A percentile compares a stretch with the other conserved stretches of the same genome.
Evolutionary conservation across 495 filamentous ascomycete genomes (phyloP).

Genomic region (Chaetomium tenue): DNA sequence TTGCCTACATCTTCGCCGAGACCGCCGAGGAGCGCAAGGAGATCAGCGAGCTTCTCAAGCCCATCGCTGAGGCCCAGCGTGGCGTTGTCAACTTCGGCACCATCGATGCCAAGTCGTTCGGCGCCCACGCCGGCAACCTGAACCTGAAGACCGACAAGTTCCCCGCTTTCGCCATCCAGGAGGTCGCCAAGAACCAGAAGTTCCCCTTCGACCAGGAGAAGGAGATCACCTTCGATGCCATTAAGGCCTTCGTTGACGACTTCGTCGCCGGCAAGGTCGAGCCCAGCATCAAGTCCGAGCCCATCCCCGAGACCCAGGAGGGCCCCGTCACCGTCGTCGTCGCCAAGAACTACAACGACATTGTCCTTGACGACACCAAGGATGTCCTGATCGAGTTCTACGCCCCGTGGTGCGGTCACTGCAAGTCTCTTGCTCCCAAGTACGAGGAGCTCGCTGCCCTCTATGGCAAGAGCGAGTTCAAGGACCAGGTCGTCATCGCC

Average conservation of each 20-base stretch:
- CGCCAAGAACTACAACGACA: slow-evolving; percentile 87
- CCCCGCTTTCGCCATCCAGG: slow-evolving; percentile 98
- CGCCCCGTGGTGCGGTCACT: slow-evolving; percentile 99
- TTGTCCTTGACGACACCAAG: slow-evolving; percentile 91
- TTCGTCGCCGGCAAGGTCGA: slow-evolving; percentile 86
- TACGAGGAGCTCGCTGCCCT: slow-evolving; percentile 86
- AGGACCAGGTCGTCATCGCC: slow-evolving; percentile 84
- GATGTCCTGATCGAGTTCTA: slow-evolving; percentile 99
- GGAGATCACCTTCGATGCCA: slow-evolving; percentile 69
- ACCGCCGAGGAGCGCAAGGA: slow-evolving; percentile 82
- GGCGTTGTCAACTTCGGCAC: slow-evolving; percentile 94
- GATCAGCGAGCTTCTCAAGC: slow-evolving; percentile 63
- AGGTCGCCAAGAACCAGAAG: slow-evolving; percentile 93
- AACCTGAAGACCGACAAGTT: slow-evolving; percentile 95
- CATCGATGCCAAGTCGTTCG: slow-evolving; percentile 93
- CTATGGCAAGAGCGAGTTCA: slow-evolving; percentile 70
- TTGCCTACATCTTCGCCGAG: slow-evolving; percentile 98
- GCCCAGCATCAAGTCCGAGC: slow-evolving; percentile 97
- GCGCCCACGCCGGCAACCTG: slow-evolving; percentile 92
- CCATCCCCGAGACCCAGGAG: slow-evolving; percentile 92
- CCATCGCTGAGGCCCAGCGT: slow-evolving; percentile 69
- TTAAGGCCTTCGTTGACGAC: slow-evolving; percentile 82
- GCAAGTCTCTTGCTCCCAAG: slow-evolving; percentile 90
- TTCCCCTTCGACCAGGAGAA: slow-evolving; percentile 88
- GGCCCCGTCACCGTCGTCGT: slow-evolving; percentile 86